These are phyloP conservation scores for Metschnikowia orientalis DNA, from an alignment of 805 yeast genomes.

Conservation along the genomic window DNA sequence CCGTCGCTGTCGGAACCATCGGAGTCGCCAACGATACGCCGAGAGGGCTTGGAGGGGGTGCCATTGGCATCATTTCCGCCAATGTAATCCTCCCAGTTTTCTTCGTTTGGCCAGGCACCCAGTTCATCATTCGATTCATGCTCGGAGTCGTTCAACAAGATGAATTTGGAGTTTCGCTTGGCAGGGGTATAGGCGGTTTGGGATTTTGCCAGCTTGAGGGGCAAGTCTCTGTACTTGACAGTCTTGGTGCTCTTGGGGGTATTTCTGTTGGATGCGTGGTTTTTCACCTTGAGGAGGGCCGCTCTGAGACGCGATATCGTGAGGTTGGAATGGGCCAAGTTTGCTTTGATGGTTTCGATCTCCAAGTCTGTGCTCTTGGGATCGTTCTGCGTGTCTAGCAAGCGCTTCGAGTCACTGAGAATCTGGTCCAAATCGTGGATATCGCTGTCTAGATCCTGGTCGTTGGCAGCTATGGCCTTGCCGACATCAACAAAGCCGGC, in stretches of 20 bases:
- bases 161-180: conserved; percentile 32
- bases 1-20: conserved; percentile 13
- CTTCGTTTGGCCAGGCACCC: conserved; percentile 17
- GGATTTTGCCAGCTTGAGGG: conserved; percentile 12
- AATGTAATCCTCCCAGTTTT: conserved; percentile 38
- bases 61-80: conserved; percentile 23
- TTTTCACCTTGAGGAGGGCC: conserved; percentile 41
- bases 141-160: conserved; percentile 26
- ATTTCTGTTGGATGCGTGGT: conserved; percentile 22
- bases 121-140: conserved; percentile 13
- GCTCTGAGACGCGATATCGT: conserved; percentile 58
- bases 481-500: conserved; percentile 2
- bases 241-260: conserved; percentile 15
- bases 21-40: conserved; percentile 13
- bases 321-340: conserved; percentile 60
- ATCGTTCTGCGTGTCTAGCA: conserved; percentile 23
- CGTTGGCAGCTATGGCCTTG: background rate
- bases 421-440: conserved; percentile 30
- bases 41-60: conserved; percentile 22
- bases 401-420: conserved; percentile 23
- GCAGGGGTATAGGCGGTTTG: conserved; percentile 27
- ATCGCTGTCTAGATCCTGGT: conserved; percentile 31
- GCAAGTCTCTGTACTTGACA: conserved; percentile 11
- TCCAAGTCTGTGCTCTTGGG: conserved; percentile 48
- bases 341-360: conserved; percentile 60